phyloP scores from a whole-genome alignment of 345 rosid genomes.

The Trapa incisa region DNA sequence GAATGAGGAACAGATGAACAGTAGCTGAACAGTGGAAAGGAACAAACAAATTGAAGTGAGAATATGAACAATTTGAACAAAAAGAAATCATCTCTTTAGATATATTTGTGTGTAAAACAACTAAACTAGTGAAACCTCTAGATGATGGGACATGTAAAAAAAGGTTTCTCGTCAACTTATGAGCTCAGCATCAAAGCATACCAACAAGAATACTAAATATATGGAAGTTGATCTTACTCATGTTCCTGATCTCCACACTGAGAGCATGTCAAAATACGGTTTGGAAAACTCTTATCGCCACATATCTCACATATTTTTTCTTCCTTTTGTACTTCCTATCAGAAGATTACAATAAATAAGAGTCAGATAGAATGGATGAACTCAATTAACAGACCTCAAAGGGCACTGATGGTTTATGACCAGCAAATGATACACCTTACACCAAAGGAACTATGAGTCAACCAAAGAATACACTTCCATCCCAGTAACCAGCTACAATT shows the following conservation, averaged over 20 bases:
- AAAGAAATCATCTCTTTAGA: not conserved
- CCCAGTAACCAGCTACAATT: no score
- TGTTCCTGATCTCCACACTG: constrained; percentile 2
- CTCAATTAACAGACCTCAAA: not conserved
- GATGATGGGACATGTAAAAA: not conserved
- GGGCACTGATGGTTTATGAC: not conserved
- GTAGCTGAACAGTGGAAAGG: not conserved
- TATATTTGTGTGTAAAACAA: not conserved
- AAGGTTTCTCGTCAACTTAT: not conserved
- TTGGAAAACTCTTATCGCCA: not conserved
- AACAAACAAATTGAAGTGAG: not conserved
- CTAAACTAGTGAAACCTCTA: not conserved
- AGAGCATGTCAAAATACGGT: not conserved
- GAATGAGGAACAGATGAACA: not conserved
- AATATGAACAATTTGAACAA: not conserved
- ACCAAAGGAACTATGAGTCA: no score
- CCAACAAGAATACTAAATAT: not conserved
- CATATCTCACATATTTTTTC: not conserved
- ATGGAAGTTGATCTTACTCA: not conserved
- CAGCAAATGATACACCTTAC: not conserved
- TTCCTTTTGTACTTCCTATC: not conserved
- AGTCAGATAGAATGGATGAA: not conserved
- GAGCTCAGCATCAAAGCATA: not conserved
- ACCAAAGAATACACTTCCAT: no score
- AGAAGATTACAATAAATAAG: not conserved